Percentiles rank a stretch among this genome's conserved stretches.
These are phyloP conservation scores for Solanum chilense DNA, from an alignment of 257 asterid species.

Conservation along the genomic window DNA sequence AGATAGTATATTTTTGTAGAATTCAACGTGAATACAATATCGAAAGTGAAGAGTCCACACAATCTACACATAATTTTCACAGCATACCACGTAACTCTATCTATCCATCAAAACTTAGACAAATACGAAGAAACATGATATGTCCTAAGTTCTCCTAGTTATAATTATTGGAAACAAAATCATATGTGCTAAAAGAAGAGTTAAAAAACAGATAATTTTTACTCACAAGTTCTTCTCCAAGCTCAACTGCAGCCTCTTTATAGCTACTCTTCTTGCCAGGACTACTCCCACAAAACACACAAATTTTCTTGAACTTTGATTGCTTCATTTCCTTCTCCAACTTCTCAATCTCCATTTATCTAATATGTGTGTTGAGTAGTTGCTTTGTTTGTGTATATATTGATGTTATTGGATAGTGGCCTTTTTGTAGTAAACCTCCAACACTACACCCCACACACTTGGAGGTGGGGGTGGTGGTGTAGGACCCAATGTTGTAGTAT, in stretches of 20 bases:
- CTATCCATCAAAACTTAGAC: neutral
- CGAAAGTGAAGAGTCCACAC: neutral
- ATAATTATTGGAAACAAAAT: neutral
- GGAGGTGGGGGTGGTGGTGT: neutral
- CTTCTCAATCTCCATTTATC: conserved; percentile 3
- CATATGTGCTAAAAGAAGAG: neutral
- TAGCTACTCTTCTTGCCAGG: conserved; percentile 26
- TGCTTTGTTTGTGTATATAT: neutral
- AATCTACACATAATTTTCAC: neutral
- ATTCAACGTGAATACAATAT: neutral
- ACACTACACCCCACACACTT: neutral
- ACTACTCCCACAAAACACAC: conserved; percentile 34
- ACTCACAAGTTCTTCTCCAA: conserved; percentile 27
- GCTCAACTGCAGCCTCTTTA: conserved; percentile 26
- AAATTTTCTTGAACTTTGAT: conserved; percentile 27
- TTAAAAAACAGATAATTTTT: neutral
- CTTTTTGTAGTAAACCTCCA: neutral
- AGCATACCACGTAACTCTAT: neutral
- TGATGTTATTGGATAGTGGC: neutral
- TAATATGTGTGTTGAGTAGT: neutral
- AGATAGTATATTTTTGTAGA: too few relatives aligned
- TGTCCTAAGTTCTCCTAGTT: neutral
- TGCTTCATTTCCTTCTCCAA: conserved; percentile 7
- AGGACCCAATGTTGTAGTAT: neutral
- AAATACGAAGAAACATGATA: neutral